phyloP scores from a whole-genome alignment of 768 basidiomycete genomes.

The Sporobolomyces pararoseus region DNA sequence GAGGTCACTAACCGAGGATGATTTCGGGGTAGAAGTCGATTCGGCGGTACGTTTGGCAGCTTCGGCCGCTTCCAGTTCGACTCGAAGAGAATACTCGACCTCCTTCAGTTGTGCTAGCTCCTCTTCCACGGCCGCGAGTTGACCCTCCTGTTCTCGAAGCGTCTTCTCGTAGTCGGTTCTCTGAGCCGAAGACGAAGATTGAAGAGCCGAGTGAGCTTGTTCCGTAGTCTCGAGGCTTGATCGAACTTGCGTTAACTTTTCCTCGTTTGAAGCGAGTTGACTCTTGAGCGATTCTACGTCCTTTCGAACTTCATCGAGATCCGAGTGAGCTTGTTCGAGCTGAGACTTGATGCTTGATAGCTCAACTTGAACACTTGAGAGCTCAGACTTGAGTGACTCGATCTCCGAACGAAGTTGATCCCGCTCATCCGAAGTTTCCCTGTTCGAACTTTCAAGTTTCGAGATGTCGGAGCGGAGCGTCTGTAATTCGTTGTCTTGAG shows the following conservation, averaged over 20 bases:
- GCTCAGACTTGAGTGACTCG: not conserved
- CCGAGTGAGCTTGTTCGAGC: not conserved
- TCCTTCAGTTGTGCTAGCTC: not conserved
- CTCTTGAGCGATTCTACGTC: not conserved
- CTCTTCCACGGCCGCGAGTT: slow-evolving; percentile 47
- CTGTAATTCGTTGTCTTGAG: slow-evolving; percentile 10
- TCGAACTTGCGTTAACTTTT: not conserved
- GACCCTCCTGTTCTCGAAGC: slow-evolving; percentile 56
- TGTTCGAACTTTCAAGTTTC: not conserved
- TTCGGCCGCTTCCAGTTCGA: slow-evolving; percentile 13
- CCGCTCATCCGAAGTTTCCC: not conserved
- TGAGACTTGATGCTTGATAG: not conserved
- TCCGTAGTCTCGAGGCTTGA: not conserved
- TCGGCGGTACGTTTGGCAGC: not conserved
- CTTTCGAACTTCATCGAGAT: not conserved
- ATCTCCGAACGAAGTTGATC: slow-evolving; percentile 1
- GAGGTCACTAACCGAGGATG: slow-evolving; percentile 9
- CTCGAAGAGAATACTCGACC: slow-evolving; percentile 15
- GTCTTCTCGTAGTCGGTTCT: slow-evolving; percentile 49
- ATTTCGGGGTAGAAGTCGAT: not conserved
- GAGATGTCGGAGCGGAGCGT: not conserved
- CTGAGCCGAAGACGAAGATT: not conserved
- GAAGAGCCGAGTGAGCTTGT: not conserved
- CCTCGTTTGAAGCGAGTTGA: not conserved
- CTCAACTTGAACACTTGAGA: not conserved